These are phyloP conservation scores for Populus pruinosa DNA, from an alignment of 345 rosid species.

Conservation along the genomic window DNA sequence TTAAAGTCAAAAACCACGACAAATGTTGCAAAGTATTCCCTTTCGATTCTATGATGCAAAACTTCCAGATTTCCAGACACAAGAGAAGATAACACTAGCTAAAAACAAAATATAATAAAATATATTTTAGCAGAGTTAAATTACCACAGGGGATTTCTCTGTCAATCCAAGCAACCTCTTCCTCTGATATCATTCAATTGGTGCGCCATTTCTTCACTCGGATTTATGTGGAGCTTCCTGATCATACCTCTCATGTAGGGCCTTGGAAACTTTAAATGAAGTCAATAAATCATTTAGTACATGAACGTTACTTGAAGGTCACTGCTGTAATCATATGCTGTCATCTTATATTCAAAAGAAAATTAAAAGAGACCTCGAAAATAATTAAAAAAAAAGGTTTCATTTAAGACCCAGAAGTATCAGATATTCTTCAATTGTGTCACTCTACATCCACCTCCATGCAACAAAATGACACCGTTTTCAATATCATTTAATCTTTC, in stretches of 20 bases:
- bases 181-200: constrained; percentile 42
- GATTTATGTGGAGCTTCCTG: constrained; percentile 13
- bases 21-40: constrained; percentile 39
- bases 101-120: constrained; percentile 8
- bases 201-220: constrained; percentile 33
- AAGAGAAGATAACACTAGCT: background rate
- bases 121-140: background rate
- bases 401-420: background rate
- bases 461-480: background rate
- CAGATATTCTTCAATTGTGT: background rate
- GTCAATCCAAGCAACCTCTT: constrained; percentile 34
- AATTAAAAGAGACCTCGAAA: background rate
- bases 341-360: background rate
- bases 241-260: constrained; percentile 11
- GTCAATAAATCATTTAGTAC: background rate
- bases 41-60: constrained; percentile 23
- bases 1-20: constrained; percentile 55
- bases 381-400: background rate
- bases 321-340: background rate
- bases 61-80: constrained; percentile 41
- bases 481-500: background rate
- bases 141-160: constrained; percentile 25
- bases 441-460: background rate
- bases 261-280: constrained; percentile 16
- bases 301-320: background rate